These are phyloP conservation scores for Cicer bijugum DNA, from an alignment of 306 rosid genomes.

Conservation along the genomic window DNA sequence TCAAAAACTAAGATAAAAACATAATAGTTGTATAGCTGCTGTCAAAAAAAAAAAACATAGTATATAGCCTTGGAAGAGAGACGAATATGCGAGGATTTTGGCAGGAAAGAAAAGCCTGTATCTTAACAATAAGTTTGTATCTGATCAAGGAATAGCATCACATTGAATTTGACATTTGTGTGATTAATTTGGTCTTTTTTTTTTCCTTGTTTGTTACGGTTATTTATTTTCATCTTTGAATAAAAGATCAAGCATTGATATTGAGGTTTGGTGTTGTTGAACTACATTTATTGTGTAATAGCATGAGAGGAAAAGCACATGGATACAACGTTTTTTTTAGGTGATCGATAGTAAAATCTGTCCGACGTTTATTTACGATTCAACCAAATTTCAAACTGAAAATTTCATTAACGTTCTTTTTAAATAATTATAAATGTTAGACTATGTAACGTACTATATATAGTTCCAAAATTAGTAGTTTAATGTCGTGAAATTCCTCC, in stretches of 20 bases:
- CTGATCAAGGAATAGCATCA: conserved; percentile 9
- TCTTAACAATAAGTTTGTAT: conserved; percentile 16
- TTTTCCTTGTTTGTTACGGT: neutral
- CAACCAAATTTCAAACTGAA: conserved; percentile 3
- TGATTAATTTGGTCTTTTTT: conserved; percentile 2
- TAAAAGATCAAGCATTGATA: conserved; percentile 10
- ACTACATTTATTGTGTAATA: conserved; percentile 24
- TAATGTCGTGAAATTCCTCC: neutral
- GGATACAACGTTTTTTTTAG: conserved; percentile 9
- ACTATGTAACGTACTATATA: conserved; percentile 18
- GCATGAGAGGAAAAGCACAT: neutral
- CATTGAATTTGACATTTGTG: conserved; percentile 37
- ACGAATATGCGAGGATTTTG: conserved; percentile 38
- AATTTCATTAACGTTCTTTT: neutral
- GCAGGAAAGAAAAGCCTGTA: conserved; percentile 20
- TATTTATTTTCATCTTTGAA: conserved; percentile 8
- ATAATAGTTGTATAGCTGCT: neutral
- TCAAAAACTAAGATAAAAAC: conserved; percentile 28
- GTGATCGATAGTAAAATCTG: neutral
- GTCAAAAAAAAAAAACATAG: conserved; percentile 30
- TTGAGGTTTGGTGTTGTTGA: conserved; percentile 25
- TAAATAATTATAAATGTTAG: neutral
- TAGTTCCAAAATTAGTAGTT: neutral
- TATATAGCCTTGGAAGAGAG: conserved; percentile 28
- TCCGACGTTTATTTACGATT: neutral